Evolutionary conservation across 2,329 filamentous ascomycete species (phyloP), one percentile per base, ranked within the genome.

Genomic region (Xylariaceae sp.): DNA sequence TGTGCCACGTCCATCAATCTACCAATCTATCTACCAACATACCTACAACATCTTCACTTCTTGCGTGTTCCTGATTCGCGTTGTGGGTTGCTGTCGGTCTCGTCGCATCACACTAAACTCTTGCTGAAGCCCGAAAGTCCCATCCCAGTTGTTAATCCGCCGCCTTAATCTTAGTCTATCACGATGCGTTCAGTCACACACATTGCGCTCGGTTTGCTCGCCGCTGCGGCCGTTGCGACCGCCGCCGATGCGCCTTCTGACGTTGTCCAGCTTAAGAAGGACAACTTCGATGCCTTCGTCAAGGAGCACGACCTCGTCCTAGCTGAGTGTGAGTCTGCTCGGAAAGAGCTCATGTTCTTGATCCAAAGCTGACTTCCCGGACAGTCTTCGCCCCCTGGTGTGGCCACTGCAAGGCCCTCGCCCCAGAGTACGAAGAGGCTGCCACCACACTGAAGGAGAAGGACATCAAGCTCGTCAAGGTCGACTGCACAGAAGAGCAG

Each of bases 371-470:
- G 72, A 82, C 72, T 51, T 50, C 47, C 45, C 3, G 57, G 34
- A 60, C 64, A 91, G 88, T 97, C 86, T 97, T 90, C 76, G 93
- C 93, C 68, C 92, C 93, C 69, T 96, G 93, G 92, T 96, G 90
- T 70, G 93, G 92, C 67, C 93, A 97, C 84, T 97, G 93, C 89
- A 97, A 99, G 83, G 93, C 93, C 62, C 90, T 99, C 67, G 94
- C 89, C 64, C 89, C 90, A 73, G 90, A 94, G 78, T 95, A 94
- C 77, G 90, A 95, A 80, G 86, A 90, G 75, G 90, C 90, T 55
- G 90, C 90, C 54, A 92, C 89, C 35, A 82, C 85, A 37, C 82
- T 95, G 65, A 93, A 92, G 83, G 89, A 91, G 78, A 94, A 93
- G 86, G 83, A 89, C 74, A 93, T 94, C 77, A 84, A 83, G 73